phyloP scores from a whole-genome alignment of 2,329 filamentous ascomycete species.

The Trichothecium sympodiale region DNA sequence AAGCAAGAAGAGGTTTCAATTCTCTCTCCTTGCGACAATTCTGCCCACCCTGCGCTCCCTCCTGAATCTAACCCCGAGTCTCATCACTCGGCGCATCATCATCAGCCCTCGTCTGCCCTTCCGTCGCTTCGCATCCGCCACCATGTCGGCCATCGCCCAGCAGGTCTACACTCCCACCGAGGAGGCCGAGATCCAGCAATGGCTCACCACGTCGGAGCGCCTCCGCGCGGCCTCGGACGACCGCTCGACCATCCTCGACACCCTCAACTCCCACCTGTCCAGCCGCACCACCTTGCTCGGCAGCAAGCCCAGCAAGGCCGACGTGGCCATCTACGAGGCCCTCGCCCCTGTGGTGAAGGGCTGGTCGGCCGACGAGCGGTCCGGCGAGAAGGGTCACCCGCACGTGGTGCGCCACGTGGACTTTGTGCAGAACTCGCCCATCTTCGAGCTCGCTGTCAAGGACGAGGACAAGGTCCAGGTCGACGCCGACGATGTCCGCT shows the following conservation, averaged over 20 bases:
- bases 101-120: constrained; percentile 13
- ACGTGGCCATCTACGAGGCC: constrained; percentile 71
- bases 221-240: constrained; percentile 44
- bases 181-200: constrained; percentile 79
- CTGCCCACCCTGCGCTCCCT: too few relatives aligned
- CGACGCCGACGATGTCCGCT: constrained; percentile 69
- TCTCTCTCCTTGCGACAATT: too few relatives aligned
- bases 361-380: constrained; percentile 79
- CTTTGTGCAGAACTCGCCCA: constrained; percentile 83
- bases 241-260: constrained; percentile 59
- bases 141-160: constrained; percentile 55
- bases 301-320: constrained; percentile 78
- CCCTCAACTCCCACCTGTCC: constrained; percentile 78
- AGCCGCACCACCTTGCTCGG: constrained; percentile 84
- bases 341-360: constrained; percentile 65
- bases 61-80: not conserved
- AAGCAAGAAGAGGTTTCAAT: too few relatives aligned
- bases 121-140: constrained; percentile 24
- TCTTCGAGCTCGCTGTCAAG: constrained; percentile 59
- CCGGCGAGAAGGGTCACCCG: constrained; percentile 78
- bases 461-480: constrained; percentile 67
- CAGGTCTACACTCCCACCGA: constrained; percentile 67
- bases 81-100: not conserved
- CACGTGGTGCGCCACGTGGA: constrained; percentile 87
- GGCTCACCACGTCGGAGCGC: constrained; percentile 67